A percentile compares a stretch with the other conserved stretches of the same genome.
Conservation (phyloP, 495 filamentous ascomycete genomes). For the Aspergillus sclerotiicarbonarius region DNA sequence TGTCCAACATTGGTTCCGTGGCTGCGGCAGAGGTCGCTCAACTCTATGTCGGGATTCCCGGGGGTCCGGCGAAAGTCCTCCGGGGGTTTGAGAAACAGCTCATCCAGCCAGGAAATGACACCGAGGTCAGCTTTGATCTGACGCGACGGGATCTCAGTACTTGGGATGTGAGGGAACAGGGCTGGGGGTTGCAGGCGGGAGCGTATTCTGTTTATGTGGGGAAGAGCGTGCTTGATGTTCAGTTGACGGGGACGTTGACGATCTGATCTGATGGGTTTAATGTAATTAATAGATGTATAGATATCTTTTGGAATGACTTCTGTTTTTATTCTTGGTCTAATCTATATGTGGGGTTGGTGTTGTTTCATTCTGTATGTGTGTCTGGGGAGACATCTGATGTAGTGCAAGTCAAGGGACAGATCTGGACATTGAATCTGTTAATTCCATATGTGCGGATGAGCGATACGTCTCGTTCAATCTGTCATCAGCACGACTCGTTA, state of each 20-base stretch:
- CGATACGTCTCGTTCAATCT: too few relatives aligned
- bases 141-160: conserved; percentile 64
- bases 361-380: too few relatives aligned
- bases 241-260: conserved; percentile 9
- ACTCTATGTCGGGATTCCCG: conserved; percentile 49
- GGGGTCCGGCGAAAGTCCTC: conserved; percentile 55
- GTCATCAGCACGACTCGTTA: too few relatives aligned
- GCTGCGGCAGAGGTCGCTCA: conserved; percentile 58
- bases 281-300: background rate
- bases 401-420: too few relatives aligned
- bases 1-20: conserved; percentile 53
- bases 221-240: conserved; percentile 34
- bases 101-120: conserved; percentile 40
- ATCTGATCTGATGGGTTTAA: background rate
- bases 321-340: too few relatives aligned
- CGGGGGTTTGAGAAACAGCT: conserved; percentile 64
- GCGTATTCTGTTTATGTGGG: conserved; percentile 51
- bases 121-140: conserved; percentile 52
- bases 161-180: conserved; percentile 61
- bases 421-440: too few relatives aligned
- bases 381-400: too few relatives aligned
- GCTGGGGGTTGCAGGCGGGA: conserved; percentile 53
- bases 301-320: background rate
- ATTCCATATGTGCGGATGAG: too few relatives aligned
- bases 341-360: too few relatives aligned